Evolutionary conservation across 768 basidiomycete species (phyloP).

Genomic region (Myochromella boudieri): DNA sequence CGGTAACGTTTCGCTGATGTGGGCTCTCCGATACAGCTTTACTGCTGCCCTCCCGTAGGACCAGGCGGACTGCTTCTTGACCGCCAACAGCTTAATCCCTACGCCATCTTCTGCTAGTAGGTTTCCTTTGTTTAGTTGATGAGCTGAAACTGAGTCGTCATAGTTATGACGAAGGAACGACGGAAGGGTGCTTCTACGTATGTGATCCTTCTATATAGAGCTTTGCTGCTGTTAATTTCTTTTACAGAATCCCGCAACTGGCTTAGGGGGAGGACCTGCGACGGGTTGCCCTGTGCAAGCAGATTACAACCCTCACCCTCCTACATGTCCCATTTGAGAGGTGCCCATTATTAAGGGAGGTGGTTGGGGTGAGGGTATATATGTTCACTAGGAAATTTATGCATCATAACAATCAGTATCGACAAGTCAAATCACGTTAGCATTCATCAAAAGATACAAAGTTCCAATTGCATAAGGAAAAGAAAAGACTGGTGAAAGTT

Average conservation of each 20-base stretch:
- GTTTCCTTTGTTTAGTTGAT: not conserved
- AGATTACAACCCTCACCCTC: constrained; percentile 18
- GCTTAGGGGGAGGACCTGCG: constrained; percentile 10
- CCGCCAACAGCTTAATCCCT: constrained; percentile 18
- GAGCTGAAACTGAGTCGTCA: not conserved
- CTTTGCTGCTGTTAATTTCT: not conserved
- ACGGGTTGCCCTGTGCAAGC: constrained; percentile 16
- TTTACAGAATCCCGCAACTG: constrained; percentile 17
- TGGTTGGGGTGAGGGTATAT: not conserved
- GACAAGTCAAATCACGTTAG: not conserved
- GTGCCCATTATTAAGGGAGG: too few relatives aligned
- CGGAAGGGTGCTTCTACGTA: constrained; percentile 16
- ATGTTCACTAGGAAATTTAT: not conserved
- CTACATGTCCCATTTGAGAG: constrained; percentile 18
- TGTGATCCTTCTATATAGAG: not conserved
- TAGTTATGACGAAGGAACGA: constrained; percentile 12
- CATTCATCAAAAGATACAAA: not conserved
- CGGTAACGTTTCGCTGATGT: not conserved
- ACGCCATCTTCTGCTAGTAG: constrained; percentile 19
- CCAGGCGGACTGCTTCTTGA: constrained; percentile 15
- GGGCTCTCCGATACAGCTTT: constrained; percentile 7
- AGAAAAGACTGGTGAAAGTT: not conserved
- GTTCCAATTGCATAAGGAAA: not conserved
- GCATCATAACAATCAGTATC: not conserved
- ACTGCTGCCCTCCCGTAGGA: constrained; percentile 17